These are phyloP conservation scores for Tricholoma saponaceum DNA, from an alignment of 768 basidiomycete genomes.

Conservation along the genomic window DNA sequence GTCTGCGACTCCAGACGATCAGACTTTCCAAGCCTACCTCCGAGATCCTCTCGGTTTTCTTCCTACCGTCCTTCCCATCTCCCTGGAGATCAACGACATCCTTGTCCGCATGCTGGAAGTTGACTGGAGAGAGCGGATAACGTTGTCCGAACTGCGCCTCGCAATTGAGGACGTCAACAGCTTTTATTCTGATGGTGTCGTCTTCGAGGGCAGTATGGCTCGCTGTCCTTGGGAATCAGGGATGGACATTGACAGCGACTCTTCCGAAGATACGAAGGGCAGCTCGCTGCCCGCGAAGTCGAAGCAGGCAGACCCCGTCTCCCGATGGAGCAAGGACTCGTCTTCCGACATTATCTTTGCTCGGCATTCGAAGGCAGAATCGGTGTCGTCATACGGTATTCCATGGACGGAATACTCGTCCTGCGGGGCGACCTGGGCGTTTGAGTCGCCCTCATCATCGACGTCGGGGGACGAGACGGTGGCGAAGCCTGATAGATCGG, in stretches of 20 bases:
- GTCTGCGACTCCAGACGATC: constrained; percentile 80
- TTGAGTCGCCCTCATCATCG: constrained; percentile 48
- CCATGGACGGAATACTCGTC: constrained; percentile 42
- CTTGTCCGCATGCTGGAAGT: constrained; percentile 71
- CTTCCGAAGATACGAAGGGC: constrained; percentile 41
- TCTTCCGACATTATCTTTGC: constrained; percentile 46
- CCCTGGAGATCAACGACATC: constrained; percentile 66
- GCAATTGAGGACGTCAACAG: constrained; percentile 54
- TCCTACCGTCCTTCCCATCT: constrained; percentile 80
- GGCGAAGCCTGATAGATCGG: constrained; percentile 39
- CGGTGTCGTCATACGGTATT: constrained; percentile 36
- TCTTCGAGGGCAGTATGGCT: constrained; percentile 82
- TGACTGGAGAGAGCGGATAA: constrained; percentile 60
- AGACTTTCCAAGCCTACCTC: constrained; percentile 87
- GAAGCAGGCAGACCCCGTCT: constrained; percentile 35
- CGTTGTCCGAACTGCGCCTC: constrained; percentile 47
- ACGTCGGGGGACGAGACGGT: constrained; percentile 31
- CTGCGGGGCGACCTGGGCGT: constrained; percentile 50
- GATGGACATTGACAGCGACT: constrained; percentile 63
- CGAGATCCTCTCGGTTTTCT: constrained; percentile 77
- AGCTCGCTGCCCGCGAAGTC: constrained; percentile 35
- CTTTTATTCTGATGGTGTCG: constrained; percentile 72
- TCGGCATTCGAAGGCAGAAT: constrained; percentile 27
- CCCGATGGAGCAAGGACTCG: constrained; percentile 61
- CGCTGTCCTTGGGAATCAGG: constrained; percentile 77